phyloP scores from a whole-genome alignment of 768 basidiomycete species.

The Amanita rimosa region DNA sequence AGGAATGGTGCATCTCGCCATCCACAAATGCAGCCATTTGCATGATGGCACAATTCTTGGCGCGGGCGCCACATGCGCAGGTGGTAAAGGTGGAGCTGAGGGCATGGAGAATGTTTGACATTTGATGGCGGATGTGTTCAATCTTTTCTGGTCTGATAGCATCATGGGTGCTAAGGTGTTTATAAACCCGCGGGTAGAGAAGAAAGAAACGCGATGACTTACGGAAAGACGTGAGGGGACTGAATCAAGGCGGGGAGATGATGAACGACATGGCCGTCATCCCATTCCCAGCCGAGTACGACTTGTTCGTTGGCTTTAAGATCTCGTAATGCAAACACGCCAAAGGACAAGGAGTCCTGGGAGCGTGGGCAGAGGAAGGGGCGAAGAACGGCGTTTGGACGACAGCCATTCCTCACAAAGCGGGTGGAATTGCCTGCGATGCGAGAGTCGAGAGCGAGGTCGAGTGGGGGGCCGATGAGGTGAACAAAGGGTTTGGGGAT shows the following conservation, averaged over 20 bases:
- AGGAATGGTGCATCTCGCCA: slow-evolving; percentile 7
- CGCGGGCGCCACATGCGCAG: slow-evolving; percentile 58
- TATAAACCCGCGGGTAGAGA: slow-evolving; percentile 10
- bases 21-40: slow-evolving; percentile 58
- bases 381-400: slow-evolving; percentile 54
- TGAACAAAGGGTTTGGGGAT: slow-evolving; percentile 81
- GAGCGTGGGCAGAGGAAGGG: slow-evolving; percentile 29
- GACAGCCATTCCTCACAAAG: slow-evolving; percentile 56
- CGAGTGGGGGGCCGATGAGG: slow-evolving; percentile 64
- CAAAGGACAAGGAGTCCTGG: slow-evolving; percentile 48
- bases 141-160: slow-evolving; percentile 31
- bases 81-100: slow-evolving; percentile 63
- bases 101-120: slow-evolving; percentile 60
- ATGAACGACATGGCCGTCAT: slow-evolving; percentile 83
- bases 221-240: slow-evolving; percentile 46
- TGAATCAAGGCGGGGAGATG: slow-evolving; percentile 57
- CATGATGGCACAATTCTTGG: slow-evolving; percentile 50
- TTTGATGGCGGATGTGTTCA: slow-evolving; percentile 47
- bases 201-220: slow-evolving; percentile 19
- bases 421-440: slow-evolving; percentile 50
- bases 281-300: slow-evolving; percentile 94
- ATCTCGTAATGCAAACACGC: slow-evolving; percentile 68
- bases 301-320: slow-evolving; percentile 77
- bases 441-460: slow-evolving; percentile 73
- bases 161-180: slow-evolving; percentile 8